Conservation (phyloP, 2,329 filamentous ascomycete species). For the Fusarium sp. region DNA sequence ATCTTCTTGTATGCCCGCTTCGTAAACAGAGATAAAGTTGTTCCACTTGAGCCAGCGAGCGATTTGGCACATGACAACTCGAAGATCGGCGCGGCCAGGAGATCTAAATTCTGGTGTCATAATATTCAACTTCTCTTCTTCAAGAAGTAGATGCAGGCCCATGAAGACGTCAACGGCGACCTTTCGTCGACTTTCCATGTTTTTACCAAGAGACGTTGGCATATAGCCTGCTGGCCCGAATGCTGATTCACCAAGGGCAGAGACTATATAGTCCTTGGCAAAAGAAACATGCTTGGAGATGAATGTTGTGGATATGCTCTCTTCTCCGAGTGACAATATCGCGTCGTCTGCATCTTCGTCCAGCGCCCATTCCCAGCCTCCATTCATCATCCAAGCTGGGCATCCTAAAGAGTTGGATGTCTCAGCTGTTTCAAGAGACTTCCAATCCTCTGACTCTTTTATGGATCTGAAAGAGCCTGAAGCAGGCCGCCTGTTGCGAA, state of each 20-base stretch:
- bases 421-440: constrained; percentile 59
- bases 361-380: constrained; percentile 77
- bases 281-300: constrained; percentile 65
- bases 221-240: constrained; percentile 69
- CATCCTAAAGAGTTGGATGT: constrained; percentile 60
- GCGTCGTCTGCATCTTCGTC: constrained; percentile 61
- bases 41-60: constrained; percentile 83
- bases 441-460: constrained; percentile 58
- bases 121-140: constrained; percentile 86
- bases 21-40: constrained; percentile 60
- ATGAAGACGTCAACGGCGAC: constrained; percentile 75
- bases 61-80: constrained; percentile 83
- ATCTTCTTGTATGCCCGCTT: constrained; percentile 64
- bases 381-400: constrained; percentile 69
- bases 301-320: constrained; percentile 52
- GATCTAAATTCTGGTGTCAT: constrained; percentile 58
- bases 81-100: constrained; percentile 64
- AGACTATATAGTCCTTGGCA: constrained; percentile 73
- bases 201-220: constrained; percentile 67
- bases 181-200: constrained; percentile 67
- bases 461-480: constrained; percentile 53
- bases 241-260: constrained; percentile 65
- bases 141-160: constrained; percentile 84
- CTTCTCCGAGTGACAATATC: constrained; percentile 43
- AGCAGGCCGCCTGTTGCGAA: constrained; percentile 48